A percentile compares a stretch with the other conserved stretches of the same genome.
These are phyloP conservation scores for Lactarius sp. DNA, from an alignment of 768 basidiomycete genomes.

Conservation along the genomic window DNA sequence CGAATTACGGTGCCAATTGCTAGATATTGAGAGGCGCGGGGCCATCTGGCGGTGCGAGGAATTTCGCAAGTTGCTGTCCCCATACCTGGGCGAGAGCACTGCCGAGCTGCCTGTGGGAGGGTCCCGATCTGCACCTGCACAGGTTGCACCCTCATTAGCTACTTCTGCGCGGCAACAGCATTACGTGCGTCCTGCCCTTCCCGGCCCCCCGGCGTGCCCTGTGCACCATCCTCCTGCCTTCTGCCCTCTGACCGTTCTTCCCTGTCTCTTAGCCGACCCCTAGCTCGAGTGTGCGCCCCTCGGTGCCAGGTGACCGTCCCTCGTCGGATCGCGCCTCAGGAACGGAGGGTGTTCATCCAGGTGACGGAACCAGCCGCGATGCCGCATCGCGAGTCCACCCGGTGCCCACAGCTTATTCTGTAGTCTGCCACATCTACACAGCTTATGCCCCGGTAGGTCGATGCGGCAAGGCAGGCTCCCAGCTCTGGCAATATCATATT, in stretches of 20 bases:
- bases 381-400: neutral
- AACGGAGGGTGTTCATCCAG: neutral
- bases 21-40: neutral
- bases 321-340: neutral
- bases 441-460: neutral
- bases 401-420: neutral
- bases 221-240: neutral
- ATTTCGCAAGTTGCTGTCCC: neutral
- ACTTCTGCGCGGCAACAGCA: no score
- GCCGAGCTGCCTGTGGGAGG: no score
- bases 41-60: neutral
- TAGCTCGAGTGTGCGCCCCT: neutral
- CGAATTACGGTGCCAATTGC: neutral
- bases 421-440: neutral
- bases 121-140: neutral
- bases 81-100: neutral
- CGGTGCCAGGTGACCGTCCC: neutral
- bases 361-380: neutral
- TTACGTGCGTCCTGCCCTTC: neutral
- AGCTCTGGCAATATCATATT: neutral
- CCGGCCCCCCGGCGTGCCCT: neutral
- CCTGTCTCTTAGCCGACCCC: neutral
- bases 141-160: neutral
- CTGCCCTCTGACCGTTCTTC: neutral
- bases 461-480: neutral